Percentiles rank a stretch among this genome's conserved stretches.
phyloP scores from a whole-genome alignment of 2,329 filamentous ascomycete species.

The Setomelanomma holmii region DNA sequence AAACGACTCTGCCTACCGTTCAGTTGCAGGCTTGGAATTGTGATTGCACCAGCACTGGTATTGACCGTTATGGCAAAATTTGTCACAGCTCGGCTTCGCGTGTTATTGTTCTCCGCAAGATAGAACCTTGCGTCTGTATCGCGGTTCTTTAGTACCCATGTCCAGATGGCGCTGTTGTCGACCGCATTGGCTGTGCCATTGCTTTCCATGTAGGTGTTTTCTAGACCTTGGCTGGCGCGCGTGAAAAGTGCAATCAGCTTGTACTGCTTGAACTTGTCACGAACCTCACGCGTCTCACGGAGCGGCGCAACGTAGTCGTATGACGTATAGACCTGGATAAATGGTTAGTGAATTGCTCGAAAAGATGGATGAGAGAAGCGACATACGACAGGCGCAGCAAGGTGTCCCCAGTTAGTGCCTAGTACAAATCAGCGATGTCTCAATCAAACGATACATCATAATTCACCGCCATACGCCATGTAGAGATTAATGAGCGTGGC shows the following conservation, averaged over 20 bases:
- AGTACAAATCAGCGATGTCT: neutral
- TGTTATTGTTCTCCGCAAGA: constrained; percentile 56
- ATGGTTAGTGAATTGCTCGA: neutral
- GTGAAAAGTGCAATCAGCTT: constrained; percentile 64
- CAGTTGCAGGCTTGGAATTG: constrained; percentile 57
- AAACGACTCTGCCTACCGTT: constrained; percentile 63
- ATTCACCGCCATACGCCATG: constrained; percentile 60
- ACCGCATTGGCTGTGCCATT: constrained; percentile 61
- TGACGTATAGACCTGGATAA: constrained; percentile 53
- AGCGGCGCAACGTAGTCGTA: constrained; percentile 60
- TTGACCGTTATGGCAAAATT: constrained; percentile 57
- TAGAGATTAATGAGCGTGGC: constrained; percentile 60
- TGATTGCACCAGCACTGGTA: constrained; percentile 55
- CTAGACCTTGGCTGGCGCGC: constrained; percentile 58
- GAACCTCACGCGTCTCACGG: constrained; percentile 61
- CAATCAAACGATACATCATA: neutral
- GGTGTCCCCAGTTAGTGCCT: constrained; percentile 62
- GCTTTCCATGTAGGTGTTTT: constrained; percentile 62
- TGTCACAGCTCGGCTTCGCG: constrained; percentile 54
- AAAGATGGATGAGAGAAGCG: neutral
- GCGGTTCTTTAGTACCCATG: constrained; percentile 61
- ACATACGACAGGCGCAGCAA: constrained; percentile 43
- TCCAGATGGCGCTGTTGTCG: constrained; percentile 52
- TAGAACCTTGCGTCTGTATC: constrained; percentile 60
- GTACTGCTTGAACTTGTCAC: constrained; percentile 61